A percentile compares a stretch with the other conserved stretches of the same genome.
Conservation (phyloP, 805 yeast species). For the Kazachstania martiniae region DNA sequence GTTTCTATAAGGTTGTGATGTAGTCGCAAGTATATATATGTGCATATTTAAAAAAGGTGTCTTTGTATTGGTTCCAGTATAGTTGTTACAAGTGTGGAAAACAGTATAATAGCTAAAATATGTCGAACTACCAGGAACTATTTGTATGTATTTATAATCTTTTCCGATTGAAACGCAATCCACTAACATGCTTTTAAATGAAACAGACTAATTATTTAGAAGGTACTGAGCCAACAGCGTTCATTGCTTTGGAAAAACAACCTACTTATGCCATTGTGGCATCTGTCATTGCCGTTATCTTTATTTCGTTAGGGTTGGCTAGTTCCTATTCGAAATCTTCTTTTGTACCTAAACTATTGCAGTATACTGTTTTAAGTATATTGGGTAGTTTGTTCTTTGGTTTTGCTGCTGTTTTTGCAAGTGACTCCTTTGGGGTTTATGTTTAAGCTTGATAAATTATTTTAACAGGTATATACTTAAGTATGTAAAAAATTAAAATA, state of each 20-base stretch:
- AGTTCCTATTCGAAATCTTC: conserved; percentile 9
- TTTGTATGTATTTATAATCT: conserved; percentile 12
- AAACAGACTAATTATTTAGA: too few relatives aligned
- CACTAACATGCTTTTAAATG: too few relatives aligned
- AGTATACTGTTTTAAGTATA: conserved; percentile 16
- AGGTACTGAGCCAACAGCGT: conserved; percentile 3
- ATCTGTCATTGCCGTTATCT: conserved; percentile 9
- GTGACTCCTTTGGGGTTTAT: conserved; percentile 38
- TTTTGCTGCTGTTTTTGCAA: conserved; percentile 31
- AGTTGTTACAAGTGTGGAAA: too few relatives aligned
- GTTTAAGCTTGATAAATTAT: conserved; percentile 15
- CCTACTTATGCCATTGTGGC: conserved; percentile 17
- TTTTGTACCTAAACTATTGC: conserved; percentile 12
- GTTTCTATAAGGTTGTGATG: too few relatives aligned
- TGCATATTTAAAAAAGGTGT: too few relatives aligned
- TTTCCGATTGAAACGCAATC: too few relatives aligned
- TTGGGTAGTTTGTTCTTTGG: conserved; percentile 30
- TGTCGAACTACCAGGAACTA: conserved; percentile 16
- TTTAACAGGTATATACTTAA: not conserved
- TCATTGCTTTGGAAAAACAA: conserved; percentile 14
- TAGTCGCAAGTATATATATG: too few relatives aligned
- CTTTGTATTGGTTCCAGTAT: too few relatives aligned
- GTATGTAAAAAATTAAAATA: conserved; percentile 2
- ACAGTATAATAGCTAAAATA: too few relatives aligned
- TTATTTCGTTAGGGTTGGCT: conserved; percentile 12